Percentiles rank a stretch among this genome's conserved stretches.
Conservation (phyloP, 2,329 filamentous ascomycete species). For the Paracorniculantispora psalliotae region DNA sequence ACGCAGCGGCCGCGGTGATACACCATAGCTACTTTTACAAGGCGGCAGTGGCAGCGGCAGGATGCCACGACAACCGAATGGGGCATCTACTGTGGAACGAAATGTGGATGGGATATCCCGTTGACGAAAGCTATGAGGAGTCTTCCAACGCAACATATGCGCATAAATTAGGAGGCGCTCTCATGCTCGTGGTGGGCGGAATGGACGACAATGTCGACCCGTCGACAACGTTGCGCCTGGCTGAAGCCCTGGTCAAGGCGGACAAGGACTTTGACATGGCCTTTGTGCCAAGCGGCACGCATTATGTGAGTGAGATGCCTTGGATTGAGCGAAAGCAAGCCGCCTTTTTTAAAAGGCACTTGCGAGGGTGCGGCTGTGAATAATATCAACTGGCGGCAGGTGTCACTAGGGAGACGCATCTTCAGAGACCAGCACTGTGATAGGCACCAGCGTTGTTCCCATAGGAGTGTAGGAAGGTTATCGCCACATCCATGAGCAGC, state of each 20-base stretch:
- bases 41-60: conserved; percentile 22
- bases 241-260: neutral
- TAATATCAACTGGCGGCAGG: too few species aligned
- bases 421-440: too few species aligned
- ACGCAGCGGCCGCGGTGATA: conserved; percentile 23
- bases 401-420: too few species aligned
- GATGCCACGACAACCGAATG: neutral
- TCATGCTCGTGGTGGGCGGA: neutral
- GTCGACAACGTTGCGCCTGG: neutral
- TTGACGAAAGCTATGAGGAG: neutral
- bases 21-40: conserved; percentile 26
- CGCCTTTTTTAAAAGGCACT: neutral
- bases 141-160: neutral
- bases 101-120: neutral
- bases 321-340: neutral
- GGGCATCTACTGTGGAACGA: neutral
- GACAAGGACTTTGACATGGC: conserved; percentile 4
- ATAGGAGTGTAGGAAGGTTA: too few species aligned
- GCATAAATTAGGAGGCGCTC: neutral
- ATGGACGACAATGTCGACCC: neutral
- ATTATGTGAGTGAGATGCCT: neutral
- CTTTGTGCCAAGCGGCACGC: neutral
- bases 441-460: too few species aligned
- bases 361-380: neutral
- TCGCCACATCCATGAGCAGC: too few species aligned